These are phyloP conservation scores for Rutstroemia sp. DNA, from an alignment of 2,329 filamentous ascomycete species.

Conservation along the genomic window DNA sequence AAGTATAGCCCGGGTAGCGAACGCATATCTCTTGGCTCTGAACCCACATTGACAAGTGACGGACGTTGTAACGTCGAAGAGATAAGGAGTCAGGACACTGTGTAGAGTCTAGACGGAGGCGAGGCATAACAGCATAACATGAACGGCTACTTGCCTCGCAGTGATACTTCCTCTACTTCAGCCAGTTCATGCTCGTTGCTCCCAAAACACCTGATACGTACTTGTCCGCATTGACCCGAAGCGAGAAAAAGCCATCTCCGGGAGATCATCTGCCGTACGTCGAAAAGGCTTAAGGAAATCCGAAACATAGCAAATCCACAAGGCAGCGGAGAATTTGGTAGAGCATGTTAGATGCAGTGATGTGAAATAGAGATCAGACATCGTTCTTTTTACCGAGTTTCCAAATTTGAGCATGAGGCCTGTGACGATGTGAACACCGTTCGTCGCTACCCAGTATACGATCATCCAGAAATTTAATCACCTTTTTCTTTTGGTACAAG, in stretches of 20 bases:
- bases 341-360: background rate
- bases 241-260: constrained; percentile 11
- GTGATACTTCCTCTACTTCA: constrained; percentile 5
- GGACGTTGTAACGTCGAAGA: background rate
- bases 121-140: background rate
- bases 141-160: constrained; percentile 1
- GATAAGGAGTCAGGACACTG: background rate
- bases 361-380: background rate
- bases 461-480: background rate
- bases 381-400: constrained; percentile 2
- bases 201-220: background rate
- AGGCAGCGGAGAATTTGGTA: constrained; percentile 5
- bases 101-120: background rate
- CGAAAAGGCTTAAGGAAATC: constrained; percentile 10
- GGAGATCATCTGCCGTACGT: constrained; percentile 20
- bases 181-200: constrained; percentile 2
- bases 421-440: too few species aligned
- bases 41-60: too few species aligned
- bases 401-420: background rate
- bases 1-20: background rate
- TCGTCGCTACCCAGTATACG: background rate
- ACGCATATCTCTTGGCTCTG: too few species aligned
- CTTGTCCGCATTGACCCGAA: constrained; percentile 5
- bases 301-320: constrained; percentile 6
- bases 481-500: background rate